Evolutionary conservation across 192 early-diverging fungal species (phyloP).

Genomic region (Polychytrium aggregatum): DNA sequence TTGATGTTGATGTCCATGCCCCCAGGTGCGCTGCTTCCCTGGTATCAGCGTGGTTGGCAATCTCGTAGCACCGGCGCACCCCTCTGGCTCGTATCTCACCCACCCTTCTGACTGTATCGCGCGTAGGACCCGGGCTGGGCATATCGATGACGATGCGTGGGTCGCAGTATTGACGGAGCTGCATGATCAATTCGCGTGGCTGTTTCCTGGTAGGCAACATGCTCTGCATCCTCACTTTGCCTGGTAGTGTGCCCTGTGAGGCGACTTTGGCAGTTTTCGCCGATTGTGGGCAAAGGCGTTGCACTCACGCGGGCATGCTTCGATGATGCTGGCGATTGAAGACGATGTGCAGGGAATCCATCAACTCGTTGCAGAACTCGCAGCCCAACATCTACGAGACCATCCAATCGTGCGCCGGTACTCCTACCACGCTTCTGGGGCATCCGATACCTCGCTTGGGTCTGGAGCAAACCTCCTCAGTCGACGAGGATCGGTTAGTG

Average conservation of each 20-base stretch:
- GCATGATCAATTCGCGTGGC: constrained; percentile 28
- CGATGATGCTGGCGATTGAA: background rate
- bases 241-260: background rate
- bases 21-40: background rate
- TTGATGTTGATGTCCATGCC: background rate
- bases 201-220: constrained; percentile 13
- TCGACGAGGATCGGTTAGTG: too few species aligned
- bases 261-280: background rate
- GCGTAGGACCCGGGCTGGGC: constrained; percentile 2
- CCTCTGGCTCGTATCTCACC: too few species aligned
- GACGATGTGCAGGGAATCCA: background rate
- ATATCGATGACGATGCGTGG: constrained; percentile 8
- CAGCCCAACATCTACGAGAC: constrained; percentile 1
- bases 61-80: too few species aligned
- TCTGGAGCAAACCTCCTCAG: too few species aligned
- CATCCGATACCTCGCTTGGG: too few species aligned
- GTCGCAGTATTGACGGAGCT: constrained; percentile 7
- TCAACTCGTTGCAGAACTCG: background rate
- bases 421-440: too few species aligned
- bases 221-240: background rate
- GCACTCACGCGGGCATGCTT: background rate
- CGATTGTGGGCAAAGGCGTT: background rate
- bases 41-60: background rate
- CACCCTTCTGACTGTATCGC: background rate
- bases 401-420: too few species aligned